Evolutionary conservation across 768 basidiomycete genomes (phyloP).

Genomic region (Hortiboletus flavorubellus): DNA sequence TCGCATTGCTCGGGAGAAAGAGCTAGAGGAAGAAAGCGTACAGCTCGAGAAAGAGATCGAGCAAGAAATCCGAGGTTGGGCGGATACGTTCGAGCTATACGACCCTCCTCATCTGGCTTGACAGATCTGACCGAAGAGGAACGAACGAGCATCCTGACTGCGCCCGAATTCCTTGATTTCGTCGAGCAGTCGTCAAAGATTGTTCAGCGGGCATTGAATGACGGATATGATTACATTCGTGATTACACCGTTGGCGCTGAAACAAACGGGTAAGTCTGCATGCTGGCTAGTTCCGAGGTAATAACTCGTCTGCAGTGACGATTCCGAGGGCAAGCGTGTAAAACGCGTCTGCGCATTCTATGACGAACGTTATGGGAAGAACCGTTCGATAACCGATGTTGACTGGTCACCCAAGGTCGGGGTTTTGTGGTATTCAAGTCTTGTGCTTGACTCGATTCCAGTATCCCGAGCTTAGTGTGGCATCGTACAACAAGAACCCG

Average conservation of each 20-base stretch:
- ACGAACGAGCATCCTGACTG: conserved; percentile 72
- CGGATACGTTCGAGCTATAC: background rate
- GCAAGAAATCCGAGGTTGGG: conserved; percentile 76
- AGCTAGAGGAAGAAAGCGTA: conserved; percentile 78
- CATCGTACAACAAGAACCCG: conserved; percentile 97
- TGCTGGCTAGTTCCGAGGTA: background rate
- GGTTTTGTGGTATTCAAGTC: background rate
- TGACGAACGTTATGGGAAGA: conserved; percentile 88
- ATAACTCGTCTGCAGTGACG: conserved; percentile 55
- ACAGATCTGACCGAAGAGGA: conserved; percentile 88
- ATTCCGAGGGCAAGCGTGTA: conserved; percentile 84
- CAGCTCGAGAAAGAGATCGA: conserved; percentile 85
- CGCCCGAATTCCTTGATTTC: conserved; percentile 90
- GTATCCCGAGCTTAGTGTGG: conserved; percentile 95
- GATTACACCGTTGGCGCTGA: conserved; percentile 94
- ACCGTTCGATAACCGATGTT: conserved; percentile 91
- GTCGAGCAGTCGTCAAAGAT: conserved; percentile 95
- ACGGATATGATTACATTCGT: conserved; percentile 93
- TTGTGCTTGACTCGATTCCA: conserved; percentile 29
- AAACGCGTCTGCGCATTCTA: conserved; percentile 94
- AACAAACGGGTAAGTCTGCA: conserved; percentile 64
- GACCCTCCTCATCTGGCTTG: conserved; percentile 3
- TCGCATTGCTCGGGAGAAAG: conserved; percentile 64
- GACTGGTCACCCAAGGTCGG: conserved; percentile 97
- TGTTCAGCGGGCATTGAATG: conserved; percentile 90